These are phyloP conservation scores for Aspergillus awamori DNA, from an alignment of 2,329 filamentous ascomycete species.

Conservation along the genomic window DNA sequence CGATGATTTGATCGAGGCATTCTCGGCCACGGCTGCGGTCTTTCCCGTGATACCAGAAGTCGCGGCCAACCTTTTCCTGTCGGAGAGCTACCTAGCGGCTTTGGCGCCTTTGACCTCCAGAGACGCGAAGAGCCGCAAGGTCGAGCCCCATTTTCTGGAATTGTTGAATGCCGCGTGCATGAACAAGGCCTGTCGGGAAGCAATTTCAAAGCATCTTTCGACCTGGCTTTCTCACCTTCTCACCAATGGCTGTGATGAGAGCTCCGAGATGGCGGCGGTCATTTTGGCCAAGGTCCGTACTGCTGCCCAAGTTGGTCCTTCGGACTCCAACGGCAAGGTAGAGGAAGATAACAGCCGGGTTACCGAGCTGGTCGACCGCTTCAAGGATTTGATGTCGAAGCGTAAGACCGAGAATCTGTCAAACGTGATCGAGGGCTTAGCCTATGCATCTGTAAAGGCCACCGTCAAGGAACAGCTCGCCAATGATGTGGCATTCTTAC, in stretches of 20 bases:
- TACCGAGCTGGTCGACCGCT: slow-evolving; percentile 57
- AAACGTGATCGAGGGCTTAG: slow-evolving; percentile 84
- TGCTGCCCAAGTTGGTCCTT: slow-evolving; percentile 36
- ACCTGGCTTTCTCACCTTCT: slow-evolving; percentile 87
- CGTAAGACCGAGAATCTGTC: slow-evolving; percentile 60
- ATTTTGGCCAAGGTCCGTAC: slow-evolving; percentile 67
- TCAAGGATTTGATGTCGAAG: slow-evolving; percentile 52
- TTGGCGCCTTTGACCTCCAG: slow-evolving; percentile 76
- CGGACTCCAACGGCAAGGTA: slow-evolving; percentile 35
- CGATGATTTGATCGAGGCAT: slow-evolving; percentile 87
- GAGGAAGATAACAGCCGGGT: slow-evolving; percentile 50
- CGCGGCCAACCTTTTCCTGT: slow-evolving; percentile 78
- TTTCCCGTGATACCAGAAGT: slow-evolving; percentile 83
- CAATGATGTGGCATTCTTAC: slow-evolving; percentile 68
- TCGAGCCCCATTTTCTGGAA: slow-evolving; percentile 84
- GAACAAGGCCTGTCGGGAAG: slow-evolving; percentile 77
- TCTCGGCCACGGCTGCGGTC: slow-evolving; percentile 84
- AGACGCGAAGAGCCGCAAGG: slow-evolving; percentile 80
- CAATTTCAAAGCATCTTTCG: slow-evolving; percentile 79
- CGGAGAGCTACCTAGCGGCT: slow-evolving; percentile 79
- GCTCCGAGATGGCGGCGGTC: slow-evolving; percentile 64
- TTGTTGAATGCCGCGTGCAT: slow-evolving; percentile 92
- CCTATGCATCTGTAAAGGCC: slow-evolving; percentile 85
- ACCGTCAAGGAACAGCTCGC: slow-evolving; percentile 81
- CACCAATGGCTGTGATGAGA: slow-evolving; percentile 66